Percentiles rank a stretch among this genome's conserved stretches.
phyloP scores from a whole-genome alignment of 2,329 filamentous ascomycete species.

The Sordariomycetes sp. region DNA sequence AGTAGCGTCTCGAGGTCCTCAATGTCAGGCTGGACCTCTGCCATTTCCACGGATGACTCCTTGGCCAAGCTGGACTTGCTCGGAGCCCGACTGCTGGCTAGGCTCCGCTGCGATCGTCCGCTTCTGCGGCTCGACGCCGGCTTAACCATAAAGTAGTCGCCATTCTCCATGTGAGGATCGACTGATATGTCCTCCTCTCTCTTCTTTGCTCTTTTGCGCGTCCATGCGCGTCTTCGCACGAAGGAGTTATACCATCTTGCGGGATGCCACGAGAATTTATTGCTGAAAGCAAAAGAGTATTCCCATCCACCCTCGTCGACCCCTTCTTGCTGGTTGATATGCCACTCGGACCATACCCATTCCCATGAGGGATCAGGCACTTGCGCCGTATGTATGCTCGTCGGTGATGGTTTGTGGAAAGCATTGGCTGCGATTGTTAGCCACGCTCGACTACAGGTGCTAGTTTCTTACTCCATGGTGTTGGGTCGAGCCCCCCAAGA shows the following conservation, averaged over 20 bases:
- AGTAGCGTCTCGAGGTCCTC: conserved; percentile 61
- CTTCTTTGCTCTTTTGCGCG: conserved; percentile 66
- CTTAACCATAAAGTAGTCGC: conserved; percentile 71
- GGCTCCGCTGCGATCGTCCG: conserved; percentile 20
- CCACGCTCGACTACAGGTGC: neutral
- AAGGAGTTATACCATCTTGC: conserved; percentile 92
- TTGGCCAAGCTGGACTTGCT: conserved; percentile 28
- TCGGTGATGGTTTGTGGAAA: conserved; percentile 50
- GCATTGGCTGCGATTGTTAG: conserved; percentile 42
- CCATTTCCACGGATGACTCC: conserved; percentile 26
- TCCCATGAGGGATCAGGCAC: conserved; percentile 92
- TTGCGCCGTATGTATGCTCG: conserved; percentile 74
- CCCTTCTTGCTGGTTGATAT: conserved; percentile 61
- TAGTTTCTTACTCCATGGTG: conserved; percentile 57
- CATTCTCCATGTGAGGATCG: conserved; percentile 58
- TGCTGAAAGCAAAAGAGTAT: conserved; percentile 82
- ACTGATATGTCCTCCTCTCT: conserved; percentile 29
- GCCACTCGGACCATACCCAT: conserved; percentile 68
- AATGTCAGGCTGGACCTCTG: conserved; percentile 49
- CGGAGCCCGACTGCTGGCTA: conserved; percentile 18
- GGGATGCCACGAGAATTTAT: conserved; percentile 74
- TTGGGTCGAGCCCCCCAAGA: conserved; percentile 75
- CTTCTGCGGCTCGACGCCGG: conserved; percentile 21
- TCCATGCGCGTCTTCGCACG: conserved; percentile 83
- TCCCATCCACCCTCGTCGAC: conserved; percentile 87